These are phyloP conservation scores for Gracilaria caudata DNA, from an alignment of 23 red algal genomes.

Conservation along the genomic window DNA sequence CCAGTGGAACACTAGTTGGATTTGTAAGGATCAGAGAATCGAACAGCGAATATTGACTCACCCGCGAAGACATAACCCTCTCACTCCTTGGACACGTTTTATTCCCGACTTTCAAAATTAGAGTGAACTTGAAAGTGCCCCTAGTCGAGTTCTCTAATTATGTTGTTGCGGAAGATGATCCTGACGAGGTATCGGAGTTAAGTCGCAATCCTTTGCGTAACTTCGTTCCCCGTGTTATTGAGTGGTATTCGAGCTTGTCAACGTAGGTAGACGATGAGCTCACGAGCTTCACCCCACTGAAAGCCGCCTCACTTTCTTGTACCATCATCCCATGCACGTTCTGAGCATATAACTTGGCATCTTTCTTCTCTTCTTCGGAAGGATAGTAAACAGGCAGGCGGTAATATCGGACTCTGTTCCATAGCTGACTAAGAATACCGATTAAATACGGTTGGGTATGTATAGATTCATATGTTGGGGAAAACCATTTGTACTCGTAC, in stretches of 20 bases:
- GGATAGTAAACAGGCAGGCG: slow-evolving; percentile 89
- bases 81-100: not conserved
- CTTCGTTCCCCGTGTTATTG: slow-evolving; percentile 40
- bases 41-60: not conserved
- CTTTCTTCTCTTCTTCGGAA: slow-evolving; percentile 76
- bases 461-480: slow-evolving; percentile 93
- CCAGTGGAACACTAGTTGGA: not conserved
- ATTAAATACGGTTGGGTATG: slow-evolving; percentile 57
- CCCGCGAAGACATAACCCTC: not conserved
- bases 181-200: not conserved
- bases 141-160: not conserved
- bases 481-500: slow-evolving; percentile 82
- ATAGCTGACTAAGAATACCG: slow-evolving; percentile 71
- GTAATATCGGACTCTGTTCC: slow-evolving; percentile 67
- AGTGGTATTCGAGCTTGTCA: slow-evolving; percentile 69
- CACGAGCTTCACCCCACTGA: slow-evolving; percentile 13
- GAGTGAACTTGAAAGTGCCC: not conserved
- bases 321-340: slow-evolving; percentile 80
- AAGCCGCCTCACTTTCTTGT: slow-evolving; percentile 42
- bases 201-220: slow-evolving; percentile 56
- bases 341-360: slow-evolving; percentile 81
- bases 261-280: slow-evolving; percentile 46
- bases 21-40: not conserved
- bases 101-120: not conserved
- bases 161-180: not conserved